Evolutionary conservation across 257 asterid species (phyloP).

Genomic region (Haberlea rhodopensis): DNA sequence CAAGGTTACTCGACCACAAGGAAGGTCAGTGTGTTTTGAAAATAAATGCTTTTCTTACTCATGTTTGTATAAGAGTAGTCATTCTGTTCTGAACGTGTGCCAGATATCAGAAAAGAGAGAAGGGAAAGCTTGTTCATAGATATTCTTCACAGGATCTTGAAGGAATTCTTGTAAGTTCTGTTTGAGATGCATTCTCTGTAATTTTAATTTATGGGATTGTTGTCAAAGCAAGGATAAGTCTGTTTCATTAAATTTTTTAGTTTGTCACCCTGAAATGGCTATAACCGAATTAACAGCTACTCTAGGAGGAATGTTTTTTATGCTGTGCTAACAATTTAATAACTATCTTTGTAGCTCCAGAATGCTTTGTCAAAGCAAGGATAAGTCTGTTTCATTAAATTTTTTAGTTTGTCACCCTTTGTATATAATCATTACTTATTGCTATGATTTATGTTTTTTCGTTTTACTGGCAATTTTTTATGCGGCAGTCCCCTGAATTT

Average conservation of each 20-base stretch:
- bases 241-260: slow-evolving; percentile 1
- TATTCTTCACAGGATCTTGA: slow-evolving; percentile 90
- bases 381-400: neutral
- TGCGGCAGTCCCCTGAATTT: neutral
- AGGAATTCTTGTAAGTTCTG: slow-evolving; percentile 79
- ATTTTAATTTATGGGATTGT: slow-evolving; percentile 4
- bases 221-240: neutral
- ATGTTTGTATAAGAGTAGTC: neutral
- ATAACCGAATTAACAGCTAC: too few relatives aligned
- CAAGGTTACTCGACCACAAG: slow-evolving; percentile 88
- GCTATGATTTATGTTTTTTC: neutral
- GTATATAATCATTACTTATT: neutral
- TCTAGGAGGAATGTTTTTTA: too few relatives aligned
- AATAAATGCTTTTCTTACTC: slow-evolving; percentile 3
- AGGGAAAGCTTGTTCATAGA: slow-evolving; percentile 68
- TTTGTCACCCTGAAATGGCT: neutral
- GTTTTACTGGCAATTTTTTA: neutral
- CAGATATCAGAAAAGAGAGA: slow-evolving; percentile 90
- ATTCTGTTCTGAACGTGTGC: neutral
- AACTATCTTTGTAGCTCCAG: too few relatives aligned
- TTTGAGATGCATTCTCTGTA: neutral
- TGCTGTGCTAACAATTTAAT: too few relatives aligned
- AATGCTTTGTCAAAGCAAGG: neutral
- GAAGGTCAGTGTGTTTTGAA: slow-evolving; percentile 53
- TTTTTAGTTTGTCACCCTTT: slow-evolving; percentile 12